Percentiles rank a stretch among this genome's conserved stretches.
phyloP scores from a whole-genome alignment of 305 asterid genomes.

The Fraxinus greggii region DNA sequence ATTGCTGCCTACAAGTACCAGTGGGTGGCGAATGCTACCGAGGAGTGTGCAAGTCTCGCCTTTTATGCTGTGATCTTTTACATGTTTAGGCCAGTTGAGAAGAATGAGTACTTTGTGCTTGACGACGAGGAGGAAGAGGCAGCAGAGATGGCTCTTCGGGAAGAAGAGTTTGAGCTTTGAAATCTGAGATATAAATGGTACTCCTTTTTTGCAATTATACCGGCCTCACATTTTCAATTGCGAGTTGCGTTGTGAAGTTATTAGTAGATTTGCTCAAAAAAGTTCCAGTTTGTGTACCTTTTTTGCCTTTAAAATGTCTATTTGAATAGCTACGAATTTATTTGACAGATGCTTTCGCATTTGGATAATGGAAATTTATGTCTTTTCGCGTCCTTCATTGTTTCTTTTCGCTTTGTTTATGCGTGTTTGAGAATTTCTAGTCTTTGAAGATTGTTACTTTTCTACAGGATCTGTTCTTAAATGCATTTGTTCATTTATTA shows the following conservation, averaged over 20 bases:
- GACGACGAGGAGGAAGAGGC: slow-evolving; percentile 97
- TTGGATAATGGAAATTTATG: slow-evolving; percentile 28
- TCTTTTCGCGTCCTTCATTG: neutral
- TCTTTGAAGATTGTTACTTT: neutral
- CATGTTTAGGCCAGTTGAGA: slow-evolving; percentile 97
- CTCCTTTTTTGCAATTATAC: slow-evolving; percentile 32
- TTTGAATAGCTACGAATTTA: slow-evolving; percentile 29
- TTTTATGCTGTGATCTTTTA: slow-evolving; percentile 79
- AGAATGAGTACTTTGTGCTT: slow-evolving; percentile 81
- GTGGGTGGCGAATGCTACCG: slow-evolving; percentile 95
- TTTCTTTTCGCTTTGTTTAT: neutral
- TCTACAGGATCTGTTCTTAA: neutral
- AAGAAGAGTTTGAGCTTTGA: slow-evolving; percentile 93
- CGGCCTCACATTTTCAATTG: slow-evolving; percentile 17
- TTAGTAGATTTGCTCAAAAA: slow-evolving; percentile 28
- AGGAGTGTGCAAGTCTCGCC: slow-evolving; percentile 86
- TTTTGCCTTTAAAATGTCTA: slow-evolving; percentile 14
- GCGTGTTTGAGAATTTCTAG: neutral
- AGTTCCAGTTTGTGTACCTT: slow-evolving; percentile 34
- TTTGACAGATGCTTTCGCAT: slow-evolving; percentile 23
- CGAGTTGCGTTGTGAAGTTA: slow-evolving; percentile 37
- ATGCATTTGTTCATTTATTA: neutral
- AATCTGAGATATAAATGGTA: slow-evolving; percentile 27
- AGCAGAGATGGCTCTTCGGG: slow-evolving; percentile 87
- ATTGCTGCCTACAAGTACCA: slow-evolving; percentile 89